Conservation (phyloP, 306 rosid species). For the Castanea crenata region DNA sequence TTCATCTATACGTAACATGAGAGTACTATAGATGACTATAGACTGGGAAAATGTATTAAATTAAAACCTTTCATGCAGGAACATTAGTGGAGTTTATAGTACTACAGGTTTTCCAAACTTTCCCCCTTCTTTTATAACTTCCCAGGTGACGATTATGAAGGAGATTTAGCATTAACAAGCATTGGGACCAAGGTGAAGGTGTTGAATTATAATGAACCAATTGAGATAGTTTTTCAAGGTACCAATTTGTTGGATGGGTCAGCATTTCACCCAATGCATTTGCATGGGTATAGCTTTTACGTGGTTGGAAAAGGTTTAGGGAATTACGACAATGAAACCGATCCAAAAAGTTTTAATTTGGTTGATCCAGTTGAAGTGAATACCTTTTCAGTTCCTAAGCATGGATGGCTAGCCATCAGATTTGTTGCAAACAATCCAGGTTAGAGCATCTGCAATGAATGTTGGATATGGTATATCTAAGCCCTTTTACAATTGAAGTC, state of each 20-base stretch:
- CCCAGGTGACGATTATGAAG: background rate
- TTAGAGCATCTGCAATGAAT: too few relatives aligned
- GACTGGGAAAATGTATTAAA: background rate
- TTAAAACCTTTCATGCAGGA: background rate
- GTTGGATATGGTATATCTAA: too few relatives aligned
- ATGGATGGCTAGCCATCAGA: slow-evolving; percentile 13
- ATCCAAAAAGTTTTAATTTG: slow-evolving; percentile 26
- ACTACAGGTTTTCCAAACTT: slow-evolving; percentile 2
- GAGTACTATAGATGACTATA: too few relatives aligned
- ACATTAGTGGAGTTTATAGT: background rate
- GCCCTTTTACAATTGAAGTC: too few relatives aligned
- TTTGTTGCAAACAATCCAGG: background rate
- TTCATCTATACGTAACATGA: too few relatives aligned
- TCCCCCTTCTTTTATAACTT: slow-evolving; percentile 2
- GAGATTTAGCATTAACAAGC: background rate
- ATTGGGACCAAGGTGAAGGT: slow-evolving; percentile 12
- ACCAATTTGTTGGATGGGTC: background rate
- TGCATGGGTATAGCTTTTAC: slow-evolving; percentile 5
- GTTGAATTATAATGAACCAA: slow-evolving; percentile 2
- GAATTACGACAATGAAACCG: background rate
- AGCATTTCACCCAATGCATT: slow-evolving; percentile 14
- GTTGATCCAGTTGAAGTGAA: slow-evolving; percentile 30
- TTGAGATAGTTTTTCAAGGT: slow-evolving; percentile 20
- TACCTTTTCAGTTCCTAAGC: slow-evolving; percentile 28
- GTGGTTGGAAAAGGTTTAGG: background rate